Base-by-base conservation (phyloP, 1,139 yeast genomes). In the Debaryomyces coudertii region DNA sequence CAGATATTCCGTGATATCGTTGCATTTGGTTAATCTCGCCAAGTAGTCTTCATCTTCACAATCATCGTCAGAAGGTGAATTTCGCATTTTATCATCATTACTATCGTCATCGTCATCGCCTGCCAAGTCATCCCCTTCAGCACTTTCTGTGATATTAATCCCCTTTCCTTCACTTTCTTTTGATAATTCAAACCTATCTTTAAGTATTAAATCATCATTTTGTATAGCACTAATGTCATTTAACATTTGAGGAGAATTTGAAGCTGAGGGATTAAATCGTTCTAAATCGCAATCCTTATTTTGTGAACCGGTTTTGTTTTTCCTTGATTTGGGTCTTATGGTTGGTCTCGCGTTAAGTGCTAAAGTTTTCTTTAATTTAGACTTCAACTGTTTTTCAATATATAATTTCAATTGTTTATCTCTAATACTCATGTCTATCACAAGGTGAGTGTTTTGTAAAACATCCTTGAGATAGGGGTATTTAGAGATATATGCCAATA, bases 401-500 rank as follows among this genome's bases (percentile, higher is more conserved):
- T 62, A 69, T 35, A 73, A 48, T 47, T 72, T 73, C 45, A 71
- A 58, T 44, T 72, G 75, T 48, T 74, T 73, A 49, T 73, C 78
- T 44, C 78, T 60, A 22, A 79, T 76, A 51, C 83, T 77, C 76
- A 80, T 71, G 48, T 81, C 83, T 39, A 73, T 68, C 7, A 79
- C 75, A 45, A 80, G 65, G 62, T 87, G 88, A 4, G 96, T 84
- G 44, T 79, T 79, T 54, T 90, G 95, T 45, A 93, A 71, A 35
- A 76, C 76, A 42, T 83, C 85, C 58, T 92, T 87, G 61, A 92
- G 71, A 49, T 83, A 79, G 1, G 97, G 87, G 61, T 92, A 92
- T 63, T 93, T 93, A 7, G 98, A 90, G 42, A 92, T 88, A 64
- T 90, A 93, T 15, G 98, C 98, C 46, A 93, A 68, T 28, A 93